phyloP scores from a whole-genome alignment of 2,329 filamentous ascomycete species.

The Beauveria pseudobassiana region DNA sequence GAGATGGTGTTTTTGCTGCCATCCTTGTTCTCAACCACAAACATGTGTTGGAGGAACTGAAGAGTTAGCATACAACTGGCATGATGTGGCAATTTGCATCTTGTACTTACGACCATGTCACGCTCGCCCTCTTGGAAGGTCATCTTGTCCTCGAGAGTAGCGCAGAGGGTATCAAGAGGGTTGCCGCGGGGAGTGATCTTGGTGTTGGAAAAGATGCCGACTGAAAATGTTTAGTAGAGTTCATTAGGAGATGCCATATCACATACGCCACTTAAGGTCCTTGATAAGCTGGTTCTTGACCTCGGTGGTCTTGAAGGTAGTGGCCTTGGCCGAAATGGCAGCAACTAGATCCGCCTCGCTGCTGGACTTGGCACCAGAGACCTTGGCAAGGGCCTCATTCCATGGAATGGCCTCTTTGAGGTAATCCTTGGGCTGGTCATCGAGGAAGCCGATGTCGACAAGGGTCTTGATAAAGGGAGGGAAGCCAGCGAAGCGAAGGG shows the following conservation, averaged over 20 bases:
- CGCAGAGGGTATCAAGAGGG: constrained; percentile 86
- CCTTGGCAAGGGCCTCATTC: constrained; percentile 76
- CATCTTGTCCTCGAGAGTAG: constrained; percentile 86
- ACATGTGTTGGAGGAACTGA: constrained; percentile 61
- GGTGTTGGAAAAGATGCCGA: constrained; percentile 59
- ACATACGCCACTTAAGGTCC: constrained; percentile 10
- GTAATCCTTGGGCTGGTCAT: constrained; percentile 57
- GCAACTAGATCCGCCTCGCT: constrained; percentile 62
- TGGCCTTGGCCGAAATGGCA: constrained; percentile 68
- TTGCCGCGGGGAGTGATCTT: constrained; percentile 66
- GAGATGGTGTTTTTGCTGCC: constrained; percentile 70
- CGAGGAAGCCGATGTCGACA: constrained; percentile 84
- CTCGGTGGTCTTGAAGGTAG: constrained; percentile 50
- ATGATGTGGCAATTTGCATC: constrained; percentile 5
- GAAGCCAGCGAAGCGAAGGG: constrained; percentile 82
- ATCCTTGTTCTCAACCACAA: constrained; percentile 76
- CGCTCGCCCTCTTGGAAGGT: constrained; percentile 75
- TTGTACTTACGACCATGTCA: constrained; percentile 59
- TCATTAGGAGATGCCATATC: neutral
- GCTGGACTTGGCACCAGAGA: constrained; percentile 61
- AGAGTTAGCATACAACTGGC: constrained; percentile 23
- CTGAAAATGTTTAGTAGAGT: neutral
- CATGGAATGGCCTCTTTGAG: constrained; percentile 64
- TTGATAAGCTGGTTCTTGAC: constrained; percentile 47
- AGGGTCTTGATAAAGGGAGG: constrained; percentile 82